Evolutionary conservation across 2,329 filamentous ascomycete genomes (phyloP).

Genomic region (Paraconiothyrium sp.): DNA sequence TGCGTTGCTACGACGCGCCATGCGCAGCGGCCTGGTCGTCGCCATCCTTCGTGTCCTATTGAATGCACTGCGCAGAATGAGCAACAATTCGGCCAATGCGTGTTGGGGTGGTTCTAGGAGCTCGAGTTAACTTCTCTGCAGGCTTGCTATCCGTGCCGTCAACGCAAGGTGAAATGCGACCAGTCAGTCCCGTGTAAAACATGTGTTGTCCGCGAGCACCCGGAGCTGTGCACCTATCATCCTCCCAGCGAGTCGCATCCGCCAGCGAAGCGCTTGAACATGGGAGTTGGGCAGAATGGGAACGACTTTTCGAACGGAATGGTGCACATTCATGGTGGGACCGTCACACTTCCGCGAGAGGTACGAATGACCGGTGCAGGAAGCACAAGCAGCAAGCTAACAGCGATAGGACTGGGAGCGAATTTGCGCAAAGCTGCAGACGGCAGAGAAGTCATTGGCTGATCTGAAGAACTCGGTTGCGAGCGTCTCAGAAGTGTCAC

Average conservation of each 20-base stretch:
- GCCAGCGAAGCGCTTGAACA: slow-evolving; percentile 50
- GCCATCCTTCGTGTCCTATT: neutral
- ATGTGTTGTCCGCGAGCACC: slow-evolving; percentile 61
- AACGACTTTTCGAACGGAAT: slow-evolving; percentile 51
- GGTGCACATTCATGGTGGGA: slow-evolving; percentile 51
- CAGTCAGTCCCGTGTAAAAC: slow-evolving; percentile 59
- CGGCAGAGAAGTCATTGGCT: slow-evolving; percentile 57
- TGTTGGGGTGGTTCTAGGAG: neutral
- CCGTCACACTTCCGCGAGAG: slow-evolving; percentile 52
- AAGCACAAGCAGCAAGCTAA: slow-evolving; percentile 26
- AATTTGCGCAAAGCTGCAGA: slow-evolving; percentile 59
- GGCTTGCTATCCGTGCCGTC: slow-evolving; percentile 62
- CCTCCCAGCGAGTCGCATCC: slow-evolving; percentile 52
- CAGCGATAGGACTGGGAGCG: slow-evolving; percentile 56
- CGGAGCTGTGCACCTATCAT: slow-evolving; percentile 59
- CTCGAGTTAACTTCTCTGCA: slow-evolving; percentile 32
- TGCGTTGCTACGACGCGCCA: neutral
- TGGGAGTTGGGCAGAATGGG: slow-evolving; percentile 45
- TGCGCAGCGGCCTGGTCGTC: neutral
- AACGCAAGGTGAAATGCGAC: slow-evolving; percentile 59
- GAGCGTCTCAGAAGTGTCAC: slow-evolving; percentile 48
- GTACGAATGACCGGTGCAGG: slow-evolving; percentile 25
- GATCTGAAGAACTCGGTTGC: slow-evolving; percentile 55
- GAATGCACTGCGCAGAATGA: slow-evolving; percentile 2
- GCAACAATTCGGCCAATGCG: slow-evolving; percentile 2